Conservation (phyloP, 2,329 filamentous ascomycete species). For the Madurella mycetomatis region DNA sequence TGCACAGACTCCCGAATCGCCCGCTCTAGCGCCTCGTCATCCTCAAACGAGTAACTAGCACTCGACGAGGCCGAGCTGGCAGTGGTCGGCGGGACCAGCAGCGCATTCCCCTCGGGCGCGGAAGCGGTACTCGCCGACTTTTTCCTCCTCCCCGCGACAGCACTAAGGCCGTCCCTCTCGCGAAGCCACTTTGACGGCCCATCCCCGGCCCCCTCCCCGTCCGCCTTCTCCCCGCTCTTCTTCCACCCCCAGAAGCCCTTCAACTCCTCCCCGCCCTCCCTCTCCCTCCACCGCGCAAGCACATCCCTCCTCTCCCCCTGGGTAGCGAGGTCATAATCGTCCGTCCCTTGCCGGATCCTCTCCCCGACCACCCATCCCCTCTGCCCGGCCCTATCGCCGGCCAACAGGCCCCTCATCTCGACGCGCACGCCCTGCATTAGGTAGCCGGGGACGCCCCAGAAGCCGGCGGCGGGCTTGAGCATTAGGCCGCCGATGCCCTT, state of each 20-base stretch:
- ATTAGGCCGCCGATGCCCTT: slow-evolving; percentile 79
- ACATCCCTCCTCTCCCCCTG: slow-evolving; percentile 60
- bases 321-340: slow-evolving; percentile 54
- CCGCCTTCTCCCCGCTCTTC: slow-evolving; percentile 38
- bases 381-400: slow-evolving; percentile 53
- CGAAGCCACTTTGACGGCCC: slow-evolving; percentile 1
- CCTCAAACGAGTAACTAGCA: slow-evolving; percentile 9
- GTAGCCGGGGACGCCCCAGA: slow-evolving; percentile 73
- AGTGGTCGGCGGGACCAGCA: neutral
- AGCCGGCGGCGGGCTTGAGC: slow-evolving; percentile 72
- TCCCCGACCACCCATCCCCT: slow-evolving; percentile 77
- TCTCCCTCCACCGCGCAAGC: slow-evolving; percentile 58
- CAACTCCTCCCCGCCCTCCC: slow-evolving; percentile 49
- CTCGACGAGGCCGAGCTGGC: slow-evolving; percentile 8
- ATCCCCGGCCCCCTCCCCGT: slow-evolving; percentile 30
- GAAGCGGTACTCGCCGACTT: neutral
- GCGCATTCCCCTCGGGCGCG: neutral
- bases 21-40: slow-evolving; percentile 62
- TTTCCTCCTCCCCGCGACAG: slow-evolving; percentile 28
- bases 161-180: neutral
- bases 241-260: slow-evolving; percentile 55
- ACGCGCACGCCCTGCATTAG: slow-evolving; percentile 78
- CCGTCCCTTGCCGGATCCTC: slow-evolving; percentile 68
- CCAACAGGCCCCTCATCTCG: slow-evolving; percentile 65
- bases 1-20: slow-evolving; percentile 67